Base-by-base conservation (phyloP, 1,284 basidiomycete species). In the Leccinum fuscescens region DNA sequence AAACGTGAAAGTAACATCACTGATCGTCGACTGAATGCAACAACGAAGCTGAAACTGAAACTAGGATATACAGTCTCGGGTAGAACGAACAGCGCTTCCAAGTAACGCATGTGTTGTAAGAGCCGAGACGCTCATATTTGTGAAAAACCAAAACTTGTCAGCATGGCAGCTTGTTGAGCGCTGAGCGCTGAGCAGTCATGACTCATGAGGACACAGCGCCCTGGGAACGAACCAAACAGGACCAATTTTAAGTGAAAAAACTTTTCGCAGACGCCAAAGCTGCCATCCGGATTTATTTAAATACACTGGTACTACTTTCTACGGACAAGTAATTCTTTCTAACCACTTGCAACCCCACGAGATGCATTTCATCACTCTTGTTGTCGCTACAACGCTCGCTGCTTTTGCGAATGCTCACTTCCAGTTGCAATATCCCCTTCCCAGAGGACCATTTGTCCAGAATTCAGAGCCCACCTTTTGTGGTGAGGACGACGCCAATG, bases 381-480 rank as follows among this genome's bases (percentile, higher is more conserved):
- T 73, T 53, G 58, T 79, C 59, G 56, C 74, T 24, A 63, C 68
- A 44, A 64, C 66, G 8, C 66, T 80, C 39, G 66, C 77, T 14
- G 68, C 77, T 33, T 69, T 78, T 15, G 79, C 76, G 1, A 74
- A 77, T 35, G 86, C 83, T 12, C 87, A 89, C 70, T 88, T 88
- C 69, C 81, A 79, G 22, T 78, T 88, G 29, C 77, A 82, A 62
- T 88, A 82, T 65, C 86, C 87, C 24, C 65, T 73, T 8, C 81
- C 84, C 31, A 78, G 86, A 56, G 86, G 86, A 1, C 67, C 67
- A 0, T 86, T 86, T 66, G 78, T 79, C 51, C 70, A 81, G 35
- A 77, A 83, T 60, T 72, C 76, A 17, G 85, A 88, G 66, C 74
- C 77, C 12, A 67, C 72, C 2, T 84, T 82, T 67, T 82, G 83